phyloP scores from a whole-genome alignment of 208 protist species.

The Trypanosoma melophagium region DNA sequence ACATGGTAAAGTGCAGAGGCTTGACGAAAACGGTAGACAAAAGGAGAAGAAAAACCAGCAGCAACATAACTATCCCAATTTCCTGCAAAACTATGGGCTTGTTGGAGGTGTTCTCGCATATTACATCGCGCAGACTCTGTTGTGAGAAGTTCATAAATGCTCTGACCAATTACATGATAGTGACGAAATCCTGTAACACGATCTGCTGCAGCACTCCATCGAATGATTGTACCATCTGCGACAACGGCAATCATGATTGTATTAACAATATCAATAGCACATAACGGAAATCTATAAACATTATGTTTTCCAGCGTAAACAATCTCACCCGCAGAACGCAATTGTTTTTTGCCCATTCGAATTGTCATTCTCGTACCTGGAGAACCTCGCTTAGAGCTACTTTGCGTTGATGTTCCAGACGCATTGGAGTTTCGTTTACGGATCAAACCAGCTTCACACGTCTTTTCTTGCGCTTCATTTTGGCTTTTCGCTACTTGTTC shows the following conservation, averaged over 20 bases:
- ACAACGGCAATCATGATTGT: constrained; percentile 74
- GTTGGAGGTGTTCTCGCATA: constrained; percentile 49
- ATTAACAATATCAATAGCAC: constrained; percentile 46
- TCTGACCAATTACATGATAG: constrained; percentile 70
- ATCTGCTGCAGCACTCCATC: constrained; percentile 72
- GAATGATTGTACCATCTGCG: constrained; percentile 84
- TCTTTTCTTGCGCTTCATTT: too few species aligned
- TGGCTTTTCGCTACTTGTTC: constrained; percentile 1
- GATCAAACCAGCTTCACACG: too few species aligned
- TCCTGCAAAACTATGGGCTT: constrained; percentile 53
- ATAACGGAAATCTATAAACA: constrained; percentile 74
- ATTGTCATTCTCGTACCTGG: too few species aligned
- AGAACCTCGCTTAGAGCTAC: too few species aligned
- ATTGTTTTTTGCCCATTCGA: background rate
- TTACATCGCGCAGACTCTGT: constrained; percentile 39
- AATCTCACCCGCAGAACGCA: constrained; percentile 72
- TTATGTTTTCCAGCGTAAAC: constrained; percentile 79
- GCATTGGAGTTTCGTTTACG: too few species aligned
- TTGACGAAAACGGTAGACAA: constrained; percentile 66
- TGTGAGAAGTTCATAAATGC: constrained; percentile 62
- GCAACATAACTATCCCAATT: constrained; percentile 63
- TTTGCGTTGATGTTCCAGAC: too few species aligned
- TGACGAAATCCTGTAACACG: constrained; percentile 57
- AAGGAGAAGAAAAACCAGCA: constrained; percentile 47
- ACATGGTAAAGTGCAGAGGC: constrained; percentile 62